Conservation (phyloP, 2,329 filamentous ascomycete species). For the Phoma sp. region DNA sequence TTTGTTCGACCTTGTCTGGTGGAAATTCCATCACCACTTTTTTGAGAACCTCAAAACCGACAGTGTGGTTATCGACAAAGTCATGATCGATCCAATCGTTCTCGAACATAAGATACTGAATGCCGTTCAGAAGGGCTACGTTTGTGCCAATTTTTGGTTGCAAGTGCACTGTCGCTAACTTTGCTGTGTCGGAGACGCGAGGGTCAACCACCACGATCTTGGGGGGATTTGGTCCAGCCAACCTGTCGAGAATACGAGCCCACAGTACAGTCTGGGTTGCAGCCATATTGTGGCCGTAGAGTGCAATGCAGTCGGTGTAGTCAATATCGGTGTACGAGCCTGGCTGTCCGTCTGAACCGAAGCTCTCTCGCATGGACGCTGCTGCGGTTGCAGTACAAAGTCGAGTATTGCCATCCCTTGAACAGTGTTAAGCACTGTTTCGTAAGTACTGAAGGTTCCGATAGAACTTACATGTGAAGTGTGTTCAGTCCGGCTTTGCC, state of each 20-base stretch:
- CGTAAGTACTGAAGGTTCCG: not conserved
- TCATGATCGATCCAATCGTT: constrained; percentile 15
- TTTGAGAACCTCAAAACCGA: constrained; percentile 8
- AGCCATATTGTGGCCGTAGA: constrained; percentile 15
- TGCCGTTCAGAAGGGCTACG: constrained; percentile 13
- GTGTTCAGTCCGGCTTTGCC: constrained; percentile 15
- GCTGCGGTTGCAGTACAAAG: constrained; percentile 14
- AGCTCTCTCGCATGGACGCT: constrained; percentile 15
- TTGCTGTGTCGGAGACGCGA: constrained; percentile 13
- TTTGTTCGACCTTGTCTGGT: constrained; percentile 8
- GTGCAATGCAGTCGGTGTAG: constrained; percentile 14
- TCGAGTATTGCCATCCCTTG: constrained; percentile 12
- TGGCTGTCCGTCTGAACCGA: constrained; percentile 12
- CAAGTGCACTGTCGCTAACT: constrained; percentile 14
- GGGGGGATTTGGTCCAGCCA: constrained; percentile 7
- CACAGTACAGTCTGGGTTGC: constrained; percentile 12
- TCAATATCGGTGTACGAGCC: constrained; percentile 16
- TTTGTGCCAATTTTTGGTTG: constrained; percentile 16
- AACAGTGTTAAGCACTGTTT: not conserved
- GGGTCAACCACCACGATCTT: constrained; percentile 16
- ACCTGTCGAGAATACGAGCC: constrained; percentile 9
- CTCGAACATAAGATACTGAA: constrained; percentile 14
- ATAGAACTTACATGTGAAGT: constrained; percentile 11
- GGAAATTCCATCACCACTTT: constrained; percentile 9
- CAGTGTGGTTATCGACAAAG: constrained; percentile 8